Percentiles rank a stretch among this genome's conserved stretches.
These are phyloP conservation scores for Geranium brycei DNA, from an alignment of 345 rosid species.

Conservation along the genomic window DNA sequence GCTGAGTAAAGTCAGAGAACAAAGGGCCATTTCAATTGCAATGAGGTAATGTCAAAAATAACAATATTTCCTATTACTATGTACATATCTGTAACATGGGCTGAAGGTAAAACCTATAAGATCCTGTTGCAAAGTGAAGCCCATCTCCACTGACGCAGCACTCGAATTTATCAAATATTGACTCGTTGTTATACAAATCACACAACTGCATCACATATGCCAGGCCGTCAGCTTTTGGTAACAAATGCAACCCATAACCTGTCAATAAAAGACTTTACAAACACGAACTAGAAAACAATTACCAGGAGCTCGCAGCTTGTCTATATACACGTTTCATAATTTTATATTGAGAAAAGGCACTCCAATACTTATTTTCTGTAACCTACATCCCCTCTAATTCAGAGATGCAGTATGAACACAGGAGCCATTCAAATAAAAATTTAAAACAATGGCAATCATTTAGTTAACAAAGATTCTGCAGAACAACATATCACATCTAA, in stretches of 20 bases:
- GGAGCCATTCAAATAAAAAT: not conserved
- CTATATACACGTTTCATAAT: not conserved
- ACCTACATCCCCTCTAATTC: not conserved
- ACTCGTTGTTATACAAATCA: constrained; percentile 45
- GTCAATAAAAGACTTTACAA: not conserved
- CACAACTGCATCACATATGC: constrained; percentile 33
- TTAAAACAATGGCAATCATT: not conserved
- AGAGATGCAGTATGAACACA: not conserved
- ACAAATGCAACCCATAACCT: not conserved
- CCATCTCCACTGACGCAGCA: constrained; percentile 59
- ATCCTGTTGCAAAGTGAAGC: constrained; percentile 48
- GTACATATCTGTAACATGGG: constrained; percentile 6
- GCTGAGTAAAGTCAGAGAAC: constrained; percentile 19
- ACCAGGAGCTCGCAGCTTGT: not conserved
- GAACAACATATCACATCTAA: no score
- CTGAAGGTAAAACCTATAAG: constrained; percentile 41
- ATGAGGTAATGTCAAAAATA: constrained; percentile 2
- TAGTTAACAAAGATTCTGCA: no score
- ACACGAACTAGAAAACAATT: not conserved
- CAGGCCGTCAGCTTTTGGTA: constrained; percentile 5
- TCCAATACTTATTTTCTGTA: not conserved
- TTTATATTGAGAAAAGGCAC: not conserved
- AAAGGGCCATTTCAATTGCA: not conserved
- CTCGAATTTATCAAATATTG: constrained; percentile 60
- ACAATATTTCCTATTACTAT: not conserved